These are phyloP conservation scores for Glomus cerebriforme DNA, from an alignment of 192 early-diverging fungal genomes.

Conservation along the genomic window DNA sequence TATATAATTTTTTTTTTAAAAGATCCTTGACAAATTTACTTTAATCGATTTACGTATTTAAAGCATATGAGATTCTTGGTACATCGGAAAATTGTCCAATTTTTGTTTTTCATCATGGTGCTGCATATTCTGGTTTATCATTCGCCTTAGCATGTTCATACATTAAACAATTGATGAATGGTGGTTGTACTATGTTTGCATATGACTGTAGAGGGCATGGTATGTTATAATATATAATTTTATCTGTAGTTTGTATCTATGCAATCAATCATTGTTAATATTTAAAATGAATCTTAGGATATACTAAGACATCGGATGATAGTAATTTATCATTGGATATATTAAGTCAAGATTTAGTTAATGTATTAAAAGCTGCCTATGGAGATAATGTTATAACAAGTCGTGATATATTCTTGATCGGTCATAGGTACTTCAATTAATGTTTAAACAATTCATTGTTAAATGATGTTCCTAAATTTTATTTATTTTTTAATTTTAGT, in stretches of 20 bases:
- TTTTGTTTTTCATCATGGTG: conserved; percentile 84
- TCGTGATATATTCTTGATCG: conserved; percentile 68
- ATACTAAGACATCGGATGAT: conserved; percentile 50
- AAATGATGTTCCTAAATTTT: no score
- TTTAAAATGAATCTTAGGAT: conserved; percentile 37
- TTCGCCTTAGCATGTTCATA: conserved; percentile 65
- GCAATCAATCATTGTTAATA: not conserved
- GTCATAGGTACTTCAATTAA: conserved; percentile 63
- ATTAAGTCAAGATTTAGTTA: conserved; percentile 59
- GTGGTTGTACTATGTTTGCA: conserved; percentile 53
- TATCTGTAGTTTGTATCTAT: not conserved
- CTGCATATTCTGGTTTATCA: conserved; percentile 66
- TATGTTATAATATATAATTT: conserved; percentile 31
- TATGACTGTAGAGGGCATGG: conserved; percentile 79
- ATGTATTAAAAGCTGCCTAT: conserved; percentile 50
- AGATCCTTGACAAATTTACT: not conserved
- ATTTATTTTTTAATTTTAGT: conserved; percentile 38
- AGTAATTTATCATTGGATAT: conserved; percentile 56
- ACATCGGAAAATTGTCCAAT: conserved; percentile 48
- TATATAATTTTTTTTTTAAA: not conserved
- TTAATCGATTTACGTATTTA: conserved; percentile 43
- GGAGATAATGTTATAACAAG: conserved; percentile 38
- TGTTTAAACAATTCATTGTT: not conserved
- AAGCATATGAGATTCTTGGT: conserved; percentile 42
- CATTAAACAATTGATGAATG: conserved; percentile 46